These are phyloP conservation scores for Sphagnum fallax DNA, from an alignment of 228 moss, liverwort and hornwort species.

Conservation along the genomic window DNA sequence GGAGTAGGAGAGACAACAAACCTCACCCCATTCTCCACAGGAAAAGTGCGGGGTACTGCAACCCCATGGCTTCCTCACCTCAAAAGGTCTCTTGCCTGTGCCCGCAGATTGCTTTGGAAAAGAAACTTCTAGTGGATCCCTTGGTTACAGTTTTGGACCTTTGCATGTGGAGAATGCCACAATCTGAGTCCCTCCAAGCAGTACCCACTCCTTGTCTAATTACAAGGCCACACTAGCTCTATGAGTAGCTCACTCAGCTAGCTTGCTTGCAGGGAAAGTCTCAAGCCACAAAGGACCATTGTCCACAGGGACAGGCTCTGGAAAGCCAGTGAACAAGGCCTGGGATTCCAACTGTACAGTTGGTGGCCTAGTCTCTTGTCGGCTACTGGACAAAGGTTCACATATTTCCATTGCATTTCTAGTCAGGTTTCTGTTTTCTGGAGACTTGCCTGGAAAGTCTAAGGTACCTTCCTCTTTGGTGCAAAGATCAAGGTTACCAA, in stretches of 20 bases:
- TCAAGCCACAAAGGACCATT: not conserved
- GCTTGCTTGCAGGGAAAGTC: constrained; percentile 3
- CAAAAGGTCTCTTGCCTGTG: constrained; percentile 8
- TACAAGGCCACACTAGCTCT: constrained; percentile 6
- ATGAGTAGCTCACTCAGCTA: constrained; percentile 7
- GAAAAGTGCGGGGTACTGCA: constrained; percentile 86
- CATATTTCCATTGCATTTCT: constrained; percentile 4
- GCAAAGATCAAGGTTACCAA: no score
- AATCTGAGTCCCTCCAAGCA: constrained; percentile 65
- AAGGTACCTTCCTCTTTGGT: not conserved
- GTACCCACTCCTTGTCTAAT: constrained; percentile 31
- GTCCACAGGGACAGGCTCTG: no score
- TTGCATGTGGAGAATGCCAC: constrained; percentile 66
- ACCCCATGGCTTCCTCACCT: constrained; percentile 43
- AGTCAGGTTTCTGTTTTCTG: not conserved
- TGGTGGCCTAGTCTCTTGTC: no score
- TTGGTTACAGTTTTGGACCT: constrained; percentile 57
- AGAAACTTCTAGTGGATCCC: constrained; percentile 55
- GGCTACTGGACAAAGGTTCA: constrained; percentile 3
- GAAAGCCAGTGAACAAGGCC: no score
- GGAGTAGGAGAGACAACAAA: constrained; percentile 8
- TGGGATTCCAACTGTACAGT: no score
- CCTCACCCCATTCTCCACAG: constrained; percentile 69
- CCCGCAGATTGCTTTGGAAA: constrained; percentile 44
- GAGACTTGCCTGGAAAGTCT: constrained; percentile 3